Evolutionary conservation across 768 basidiomycete species (phyloP), one percentile per base, ranked within the genome.

Genomic region (Exidia glandulosa): DNA sequence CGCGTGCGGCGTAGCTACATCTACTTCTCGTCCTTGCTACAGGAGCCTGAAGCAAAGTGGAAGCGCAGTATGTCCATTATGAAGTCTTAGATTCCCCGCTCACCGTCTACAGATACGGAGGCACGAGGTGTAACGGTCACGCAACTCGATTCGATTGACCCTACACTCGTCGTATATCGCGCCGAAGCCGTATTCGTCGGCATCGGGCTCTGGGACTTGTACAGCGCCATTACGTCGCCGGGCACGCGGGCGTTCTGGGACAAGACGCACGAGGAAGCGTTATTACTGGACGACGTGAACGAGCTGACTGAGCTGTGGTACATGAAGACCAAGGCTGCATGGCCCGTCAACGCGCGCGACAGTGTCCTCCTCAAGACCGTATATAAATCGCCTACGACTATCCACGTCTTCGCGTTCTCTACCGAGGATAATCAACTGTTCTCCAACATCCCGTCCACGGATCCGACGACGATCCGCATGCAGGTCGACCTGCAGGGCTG

Each of bases 41-140:
- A 98, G 71, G 95, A 98, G 67, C 96, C 96, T 0, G 94, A 97
- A 71, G 92, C 93, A 2, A 99, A 99, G 71, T 99, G 95, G 95
- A 85, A 85, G 68, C 79, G 86, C 67, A 90, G 89, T 91, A 71
- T 66, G 86, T 75, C 25, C 14, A 16, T 48, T 33, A 41, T n/a
- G 60, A 56, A 33, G 34, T 54, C 50, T 32, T 19, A 23, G 12
- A 31, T 62, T 14, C 56, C 41, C 37, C 59, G 41, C 52, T 14
- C 61, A 41, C 62, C 59, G 19, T 45, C 23, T 63, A 23, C 60
- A 90, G 90, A 80, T 61, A 87, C 87, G 52, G 96, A 99, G 64
- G 80, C 81, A 31, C 81, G 87, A 48, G 95, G 96, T 1, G 95
- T 98, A 1, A 89, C 93, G 3, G 85, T 99, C 36, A 93, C 94